Evolutionary conservation across 331 rosid species (phyloP).

Genomic region (Arachis monticola): DNA sequence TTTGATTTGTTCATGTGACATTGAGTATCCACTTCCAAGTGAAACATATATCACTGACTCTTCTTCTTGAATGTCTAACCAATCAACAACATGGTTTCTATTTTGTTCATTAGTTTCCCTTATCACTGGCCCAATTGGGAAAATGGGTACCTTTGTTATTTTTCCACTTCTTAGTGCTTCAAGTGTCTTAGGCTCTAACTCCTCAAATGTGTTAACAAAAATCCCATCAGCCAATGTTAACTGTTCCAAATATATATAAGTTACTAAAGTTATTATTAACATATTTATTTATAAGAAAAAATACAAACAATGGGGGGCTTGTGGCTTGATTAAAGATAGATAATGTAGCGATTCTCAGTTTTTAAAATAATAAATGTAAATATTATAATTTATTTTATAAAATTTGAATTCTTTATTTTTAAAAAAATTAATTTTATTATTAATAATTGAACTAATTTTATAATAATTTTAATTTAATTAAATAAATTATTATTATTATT

Average conservation of each 20-base stretch:
- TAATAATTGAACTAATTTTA: no score
- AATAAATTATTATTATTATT: no score
- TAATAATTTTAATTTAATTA: no score
- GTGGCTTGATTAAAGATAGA: no score
- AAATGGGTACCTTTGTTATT: conserved; percentile 18
- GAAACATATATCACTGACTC: conserved; percentile 25
- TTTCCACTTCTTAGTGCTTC: conserved; percentile 11
- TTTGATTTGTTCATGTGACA: conserved; percentile 12
- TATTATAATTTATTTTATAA: no score
- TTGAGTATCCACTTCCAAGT: conserved; percentile 25
- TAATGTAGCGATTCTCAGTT: no score
- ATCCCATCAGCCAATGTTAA: conserved; percentile 1
- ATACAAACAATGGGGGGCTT: no score
- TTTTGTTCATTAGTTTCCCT: not conserved
- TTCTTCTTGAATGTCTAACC: conserved; percentile 32
- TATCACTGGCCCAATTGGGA: conserved; percentile 22
- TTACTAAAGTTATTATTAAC: no score
- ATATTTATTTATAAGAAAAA: no score
- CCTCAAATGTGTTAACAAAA: conserved; percentile 20
- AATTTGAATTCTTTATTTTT: no score
- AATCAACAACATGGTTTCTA: conserved; percentile 1
- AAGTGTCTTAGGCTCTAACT: conserved; percentile 20
- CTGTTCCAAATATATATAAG: not conserved
- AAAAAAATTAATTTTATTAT: no score
- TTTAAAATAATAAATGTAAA: no score